Evolutionary conservation across 306 rosid species (phyloP), one percentile per base, ranked within the genome.

Genomic region (Rosa rugosa): DNA sequence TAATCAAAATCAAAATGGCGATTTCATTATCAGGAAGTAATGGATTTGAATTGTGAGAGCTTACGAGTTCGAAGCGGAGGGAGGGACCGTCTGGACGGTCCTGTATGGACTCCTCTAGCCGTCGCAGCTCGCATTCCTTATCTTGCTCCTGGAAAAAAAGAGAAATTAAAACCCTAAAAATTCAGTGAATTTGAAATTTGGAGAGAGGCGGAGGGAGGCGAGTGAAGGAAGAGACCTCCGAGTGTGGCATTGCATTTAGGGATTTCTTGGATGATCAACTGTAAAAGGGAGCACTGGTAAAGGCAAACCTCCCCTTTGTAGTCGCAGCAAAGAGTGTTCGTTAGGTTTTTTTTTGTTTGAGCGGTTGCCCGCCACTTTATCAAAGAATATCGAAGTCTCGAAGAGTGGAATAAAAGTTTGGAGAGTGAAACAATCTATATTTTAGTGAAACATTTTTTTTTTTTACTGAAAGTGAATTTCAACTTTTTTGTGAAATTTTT

Each of bases 61-160:
- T 46, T 71, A 86, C 93, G 42, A 85, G 84, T 56, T 87, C 73
- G 79, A 85, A 87, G 81, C 80, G 91, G n/a, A 87, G 84, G 7
- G 89, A 81, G 47, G 90, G 81, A 17, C 88, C 90, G 11, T 90
- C 88, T 1, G 91, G 88, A 38, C 75, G 75, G 45, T 79, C 84
- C 65, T 83, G 75, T 50, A 87, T 53, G 8, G 86, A 70, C 53
- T 84, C 86, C 73, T 83, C 80, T 72, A 84, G 75, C 36, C 60
- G 86, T 82, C 60, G 82, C 38, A 80, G 65, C 66, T 50, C 66
- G 5, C 36, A 85, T 47, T 75, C 82, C 49, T 77, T 62, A 64
- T 41, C 78, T 67, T 65, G 75, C 50, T 82, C 85, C 80, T 76
- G 82, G 25, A 46, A 36, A 46, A 36, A 42, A 25, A 59, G 36